These are phyloP conservation scores for Globisporangium irregulare DNA, from an alignment of 352 stramenopile species.

Conservation along the genomic window DNA sequence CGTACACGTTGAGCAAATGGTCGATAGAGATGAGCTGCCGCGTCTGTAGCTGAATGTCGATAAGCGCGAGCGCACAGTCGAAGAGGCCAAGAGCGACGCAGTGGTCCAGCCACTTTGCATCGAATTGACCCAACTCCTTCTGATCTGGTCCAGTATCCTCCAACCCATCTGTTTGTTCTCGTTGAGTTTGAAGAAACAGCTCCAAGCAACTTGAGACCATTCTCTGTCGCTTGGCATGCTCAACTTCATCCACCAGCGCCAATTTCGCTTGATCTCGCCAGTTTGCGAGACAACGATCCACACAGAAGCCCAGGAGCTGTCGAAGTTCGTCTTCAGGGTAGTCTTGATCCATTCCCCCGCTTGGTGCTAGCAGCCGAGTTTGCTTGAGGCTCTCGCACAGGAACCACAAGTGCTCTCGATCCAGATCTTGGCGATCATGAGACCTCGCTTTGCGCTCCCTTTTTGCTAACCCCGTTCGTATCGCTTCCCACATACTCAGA, in stretches of 20 bases:
- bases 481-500: slow-evolving; percentile 1
- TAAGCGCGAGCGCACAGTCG: slow-evolving; percentile 25
- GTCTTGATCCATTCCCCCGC: too few relatives aligned
- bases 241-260: not conserved
- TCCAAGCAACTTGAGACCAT: not conserved
- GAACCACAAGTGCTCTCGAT: slow-evolving; percentile 30
- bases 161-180: not conserved
- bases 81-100: slow-evolving; percentile 22
- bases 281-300: not conserved
- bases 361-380: not conserved
- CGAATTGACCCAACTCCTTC: not conserved
- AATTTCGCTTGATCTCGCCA: not conserved
- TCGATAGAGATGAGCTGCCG: slow-evolving; percentile 17
- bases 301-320: not conserved
- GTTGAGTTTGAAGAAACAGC: not conserved
- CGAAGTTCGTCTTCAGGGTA: not conserved
- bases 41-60: slow-evolving; percentile 9
- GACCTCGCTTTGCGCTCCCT: not conserved
- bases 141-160: not conserved
- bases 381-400: slow-evolving; percentile 9
- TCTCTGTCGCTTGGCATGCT: slow-evolving; percentile 5
- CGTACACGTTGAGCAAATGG: slow-evolving; percentile 20
- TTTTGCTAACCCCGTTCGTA: not conserved
- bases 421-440: not conserved
- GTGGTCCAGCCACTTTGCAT: slow-evolving; percentile 18